phyloP scores from a whole-genome alignment of 192 early-diverging fungal species.

The Coemansia sp. region DNA sequence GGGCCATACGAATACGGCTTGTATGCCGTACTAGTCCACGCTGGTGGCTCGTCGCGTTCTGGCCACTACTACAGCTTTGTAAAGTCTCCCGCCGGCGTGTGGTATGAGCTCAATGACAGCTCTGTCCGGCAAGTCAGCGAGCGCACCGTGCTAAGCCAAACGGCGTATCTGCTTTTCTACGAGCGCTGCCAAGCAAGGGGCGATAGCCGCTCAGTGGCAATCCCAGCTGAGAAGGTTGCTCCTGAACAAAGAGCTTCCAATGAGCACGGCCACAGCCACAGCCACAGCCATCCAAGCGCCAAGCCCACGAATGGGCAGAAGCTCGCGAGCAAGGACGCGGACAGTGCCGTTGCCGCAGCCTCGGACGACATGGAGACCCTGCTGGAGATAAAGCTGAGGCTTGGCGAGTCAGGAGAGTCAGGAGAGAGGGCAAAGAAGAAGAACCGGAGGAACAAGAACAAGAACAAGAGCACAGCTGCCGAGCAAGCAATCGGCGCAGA shows the following conservation, averaged over 20 bases:
- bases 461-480: conserved; percentile 20
- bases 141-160: conserved; percentile 68
- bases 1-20: conserved; percentile 68
- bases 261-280: too few species aligned
- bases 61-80: conserved; percentile 91
- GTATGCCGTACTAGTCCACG: conserved; percentile 82
- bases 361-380: conserved; percentile 44
- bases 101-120: conserved; percentile 83
- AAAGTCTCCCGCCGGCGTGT: conserved; percentile 73
- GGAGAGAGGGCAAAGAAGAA: conserved; percentile 17
- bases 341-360: conserved; percentile 2
- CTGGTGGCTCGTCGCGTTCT: conserved; percentile 70
- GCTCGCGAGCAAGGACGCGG: background rate
- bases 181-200: conserved; percentile 27
- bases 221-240: background rate
- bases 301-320: background rate
- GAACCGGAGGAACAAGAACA: conserved; percentile 54
- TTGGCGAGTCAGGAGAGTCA: background rate
- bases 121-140: conserved; percentile 71
- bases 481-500: conserved; percentile 1
- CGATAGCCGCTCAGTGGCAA: background rate
- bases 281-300: too few species aligned
- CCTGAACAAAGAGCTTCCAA: too few species aligned
- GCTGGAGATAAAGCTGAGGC: conserved; percentile 11
- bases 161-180: conserved; percentile 92